phyloP scores from a whole-genome alignment of 1,284 basidiomycete species.

The Mycena citricolor region DNA sequence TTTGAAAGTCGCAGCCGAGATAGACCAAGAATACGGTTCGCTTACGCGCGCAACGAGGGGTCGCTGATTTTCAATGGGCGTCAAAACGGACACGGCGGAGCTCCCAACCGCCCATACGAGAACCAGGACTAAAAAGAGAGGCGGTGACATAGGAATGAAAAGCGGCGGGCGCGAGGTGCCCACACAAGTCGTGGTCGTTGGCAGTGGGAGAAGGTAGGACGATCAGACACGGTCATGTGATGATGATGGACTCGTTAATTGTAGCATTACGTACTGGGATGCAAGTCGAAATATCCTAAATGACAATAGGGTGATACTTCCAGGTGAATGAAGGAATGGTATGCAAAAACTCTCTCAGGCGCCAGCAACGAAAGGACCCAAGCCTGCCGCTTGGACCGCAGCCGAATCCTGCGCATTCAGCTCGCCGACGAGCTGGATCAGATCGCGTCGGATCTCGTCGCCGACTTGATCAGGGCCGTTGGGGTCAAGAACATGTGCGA shows the following conservation, averaged over 20 bases:
- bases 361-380: constrained; percentile 52
- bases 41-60: constrained; percentile 62
- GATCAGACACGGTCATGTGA: not conserved
- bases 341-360: constrained; percentile 25
- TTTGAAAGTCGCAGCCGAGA: constrained; percentile 59
- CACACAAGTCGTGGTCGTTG: constrained; percentile 6
- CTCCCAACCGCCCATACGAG: constrained; percentile 37
- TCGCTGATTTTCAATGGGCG: constrained; percentile 58
- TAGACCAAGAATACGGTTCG: constrained; percentile 62
- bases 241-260: constrained; percentile 3
- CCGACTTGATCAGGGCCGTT: constrained; percentile 70
- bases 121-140: constrained; percentile 53
- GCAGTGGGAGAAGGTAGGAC: not conserved
- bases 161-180: constrained; percentile 36
- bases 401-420: constrained; percentile 74
- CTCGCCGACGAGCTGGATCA: constrained; percentile 75
- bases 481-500: constrained; percentile 83
- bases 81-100: constrained; percentile 45
- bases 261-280: constrained; percentile 13
- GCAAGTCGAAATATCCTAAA: constrained; percentile 6
- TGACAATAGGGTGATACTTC: constrained; percentile 13
- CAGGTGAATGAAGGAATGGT: constrained; percentile 11
- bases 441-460: constrained; percentile 72
- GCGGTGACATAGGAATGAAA: constrained; percentile 61
- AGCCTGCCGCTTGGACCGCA: constrained; percentile 75